These are phyloP conservation scores for Isatis lusitanica DNA, from an alignment of 441 rosid genomes.

Conservation along the genomic window DNA sequence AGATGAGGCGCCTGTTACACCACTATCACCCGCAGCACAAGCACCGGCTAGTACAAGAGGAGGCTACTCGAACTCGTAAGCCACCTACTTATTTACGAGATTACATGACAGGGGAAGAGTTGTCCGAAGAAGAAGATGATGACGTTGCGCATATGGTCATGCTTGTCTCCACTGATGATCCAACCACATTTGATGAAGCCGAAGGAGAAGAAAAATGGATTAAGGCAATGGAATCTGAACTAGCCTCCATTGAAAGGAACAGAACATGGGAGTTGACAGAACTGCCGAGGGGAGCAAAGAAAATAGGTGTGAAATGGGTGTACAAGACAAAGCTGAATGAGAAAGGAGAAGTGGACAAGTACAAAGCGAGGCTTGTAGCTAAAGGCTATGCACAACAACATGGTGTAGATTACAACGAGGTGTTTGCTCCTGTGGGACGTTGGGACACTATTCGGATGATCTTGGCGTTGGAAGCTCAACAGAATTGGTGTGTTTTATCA, in stretches of 20 bases:
- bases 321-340: background rate
- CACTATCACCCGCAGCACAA: too few species aligned
- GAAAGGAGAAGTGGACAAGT: background rate
- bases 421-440: background rate
- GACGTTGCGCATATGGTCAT: fast-evolving
- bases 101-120: too few species aligned
- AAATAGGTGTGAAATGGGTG: background rate
- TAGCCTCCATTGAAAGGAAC: background rate
- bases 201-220: background rate
- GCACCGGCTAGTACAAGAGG: too few species aligned
- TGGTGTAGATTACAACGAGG: background rate
- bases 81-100: too few species aligned
- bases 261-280: background rate
- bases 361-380: background rate
- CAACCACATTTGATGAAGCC: background rate
- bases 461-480: background rate
- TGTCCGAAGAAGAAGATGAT: background rate
- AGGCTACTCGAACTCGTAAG: too few species aligned
- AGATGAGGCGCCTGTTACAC: too few species aligned
- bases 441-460: background rate
- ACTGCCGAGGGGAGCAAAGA: background rate
- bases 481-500: background rate
- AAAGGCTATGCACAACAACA: background rate
- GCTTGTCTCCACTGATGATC: background rate
- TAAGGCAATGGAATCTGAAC: background rate